Base-by-base conservation (phyloP, 306 rosid species). In the Fragaria ananassa region DNA sequence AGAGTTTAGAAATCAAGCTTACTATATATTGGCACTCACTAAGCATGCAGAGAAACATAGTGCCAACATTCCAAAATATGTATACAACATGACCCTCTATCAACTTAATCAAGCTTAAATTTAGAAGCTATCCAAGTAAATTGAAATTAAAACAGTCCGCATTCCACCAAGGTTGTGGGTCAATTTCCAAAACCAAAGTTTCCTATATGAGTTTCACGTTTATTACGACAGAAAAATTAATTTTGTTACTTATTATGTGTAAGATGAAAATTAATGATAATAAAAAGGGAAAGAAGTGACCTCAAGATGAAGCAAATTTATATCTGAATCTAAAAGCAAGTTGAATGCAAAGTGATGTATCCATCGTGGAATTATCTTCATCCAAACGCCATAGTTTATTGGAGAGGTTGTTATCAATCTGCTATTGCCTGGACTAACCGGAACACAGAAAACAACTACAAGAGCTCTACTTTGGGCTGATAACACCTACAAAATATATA, bases 401-500 rank as follows among this genome's bases (percentile, higher is more conserved):
- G 96, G 98, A 80, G 89, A 90, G 83, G 84, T 74, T 92, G 96
- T 90, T 86, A 91, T 87, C 76, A 91, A 41, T 84, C 98, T 90
- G 90, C 98, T 91, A 71, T 76, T 88, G 66, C 98, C 98, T 11
- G 96, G 98, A 85, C 98, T 90, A 57, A 94, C 95, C 2, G 97
- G 97, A 71, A 91, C 1, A 49, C 98, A 91, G 42, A 94, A 74
- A 77, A 94, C 91, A 82, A 90, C 74, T 66, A 91, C 68, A 71
- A 77, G 8, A 21, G 75, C 23, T 47, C 81, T 87, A 83, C 60
- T 79, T 18, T 53, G 85, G 45, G 12, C 56, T 71, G 88, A 70
- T 37, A 85, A 35, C 68, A 85, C 86, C 97, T 89, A 90, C 80
- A 78, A 10, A 41, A 35, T 68, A 74, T 31, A 53, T 77, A 68